Evolutionary conservation across 192 early-diverging fungal genomes (phyloP).

Genomic region (Coemansia biformis): DNA sequence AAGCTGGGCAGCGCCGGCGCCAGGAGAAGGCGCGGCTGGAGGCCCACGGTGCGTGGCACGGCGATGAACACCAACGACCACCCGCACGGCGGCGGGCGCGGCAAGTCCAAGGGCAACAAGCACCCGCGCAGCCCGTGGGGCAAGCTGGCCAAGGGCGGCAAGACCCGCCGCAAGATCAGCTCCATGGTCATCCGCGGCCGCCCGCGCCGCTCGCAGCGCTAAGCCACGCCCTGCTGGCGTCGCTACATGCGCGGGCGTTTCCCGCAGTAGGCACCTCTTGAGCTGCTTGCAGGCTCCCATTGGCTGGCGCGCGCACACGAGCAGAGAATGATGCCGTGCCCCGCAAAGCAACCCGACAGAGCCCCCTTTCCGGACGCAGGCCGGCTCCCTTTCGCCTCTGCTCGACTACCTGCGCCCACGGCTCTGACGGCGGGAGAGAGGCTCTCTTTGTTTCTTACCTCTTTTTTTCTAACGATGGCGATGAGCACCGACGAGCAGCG

Average conservation of each 20-base stretch:
- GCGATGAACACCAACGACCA: conserved; percentile 94
- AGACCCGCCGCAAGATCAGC: conserved; percentile 67
- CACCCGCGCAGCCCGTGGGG: conserved; percentile 87
- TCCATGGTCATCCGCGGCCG: conserved; percentile 61
- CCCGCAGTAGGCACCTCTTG: too few species aligned
- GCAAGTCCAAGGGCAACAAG: conserved; percentile 90
- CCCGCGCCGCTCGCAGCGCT: conserved; percentile 28
- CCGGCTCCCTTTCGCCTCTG: too few species aligned
- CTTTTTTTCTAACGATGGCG: too few species aligned
- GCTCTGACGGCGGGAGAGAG: too few species aligned
- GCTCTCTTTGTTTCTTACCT: too few species aligned
- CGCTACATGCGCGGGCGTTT: too few species aligned
- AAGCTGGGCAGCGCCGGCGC: conserved; percentile 89
- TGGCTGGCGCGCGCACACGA: background rate
- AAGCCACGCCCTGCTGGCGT: too few species aligned
- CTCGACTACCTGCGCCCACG: too few species aligned
- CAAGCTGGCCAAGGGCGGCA: conserved; percentile 87
- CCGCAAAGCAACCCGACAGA: too few species aligned
- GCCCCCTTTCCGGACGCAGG: too few species aligned
- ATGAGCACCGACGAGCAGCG: too few species aligned
- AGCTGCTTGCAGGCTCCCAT: conserved; percentile 1
- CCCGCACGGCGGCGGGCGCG: conserved; percentile 95
- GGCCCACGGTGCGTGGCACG: conserved; percentile 91
- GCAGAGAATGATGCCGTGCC: background rate
- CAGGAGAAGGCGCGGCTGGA: conserved; percentile 70